Conservation (phyloP, 163 green algal genomes). For the Scenedesmus sp. region DNA sequence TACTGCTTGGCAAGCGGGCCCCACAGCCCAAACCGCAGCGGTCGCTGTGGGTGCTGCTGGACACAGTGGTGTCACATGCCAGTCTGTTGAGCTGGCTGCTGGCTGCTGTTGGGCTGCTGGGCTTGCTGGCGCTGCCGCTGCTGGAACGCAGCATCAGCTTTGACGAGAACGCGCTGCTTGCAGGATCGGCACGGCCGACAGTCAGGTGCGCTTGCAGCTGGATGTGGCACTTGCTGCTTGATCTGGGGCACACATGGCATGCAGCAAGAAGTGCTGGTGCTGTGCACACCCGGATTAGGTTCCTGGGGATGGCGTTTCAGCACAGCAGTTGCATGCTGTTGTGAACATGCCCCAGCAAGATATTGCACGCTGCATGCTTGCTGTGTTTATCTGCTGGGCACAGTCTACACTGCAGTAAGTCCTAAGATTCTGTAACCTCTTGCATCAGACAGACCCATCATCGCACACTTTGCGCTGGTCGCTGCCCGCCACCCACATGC, state of each 20-base stretch:
- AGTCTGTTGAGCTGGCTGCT: conserved; percentile 49
- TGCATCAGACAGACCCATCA: background rate
- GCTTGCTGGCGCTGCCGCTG: conserved; percentile 69
- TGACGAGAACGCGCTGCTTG: conserved; percentile 86
- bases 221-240: background rate
- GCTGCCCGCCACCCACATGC: background rate
- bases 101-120: conserved; percentile 44
- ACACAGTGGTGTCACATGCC: background rate
- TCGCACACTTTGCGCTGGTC: background rate
- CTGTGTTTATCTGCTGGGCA: background rate
- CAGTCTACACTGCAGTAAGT: too few species aligned
- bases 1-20: background rate
- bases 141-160: conserved; percentile 71
- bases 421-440: too few species aligned
- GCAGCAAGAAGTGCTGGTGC: background rate
- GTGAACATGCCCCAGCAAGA: background rate
- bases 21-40: background rate
- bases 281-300: background rate
- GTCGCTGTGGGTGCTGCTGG: conserved; percentile 46
- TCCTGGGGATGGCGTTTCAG: background rate
- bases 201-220: conserved; percentile 60
- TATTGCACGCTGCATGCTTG: background rate
- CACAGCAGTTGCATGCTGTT: background rate
- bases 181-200: conserved; percentile 61
- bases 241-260: background rate